Base-by-base conservation (phyloP, 2,329 filamentous ascomycete genomes). In the Pseudocercospora pini-densiflorae region DNA sequence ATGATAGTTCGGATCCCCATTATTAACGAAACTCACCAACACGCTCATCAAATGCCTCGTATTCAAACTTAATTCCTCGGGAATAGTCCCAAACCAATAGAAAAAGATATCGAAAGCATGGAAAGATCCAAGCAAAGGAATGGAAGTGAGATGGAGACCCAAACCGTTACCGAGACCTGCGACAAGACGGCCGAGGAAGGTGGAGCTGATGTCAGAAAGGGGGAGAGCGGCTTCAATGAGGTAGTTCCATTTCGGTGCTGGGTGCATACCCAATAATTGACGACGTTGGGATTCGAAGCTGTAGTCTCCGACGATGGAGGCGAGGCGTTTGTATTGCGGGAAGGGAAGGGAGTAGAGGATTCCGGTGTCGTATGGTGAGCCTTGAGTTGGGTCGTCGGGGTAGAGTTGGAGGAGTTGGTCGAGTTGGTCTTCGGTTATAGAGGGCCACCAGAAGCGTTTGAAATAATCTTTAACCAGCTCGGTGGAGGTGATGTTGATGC, bases 391-490 rank as follows among this genome's bases (percentile, higher is more conserved):
- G n/a, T 62, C 61, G n/a, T 43, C 27, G 0, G 68, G 68, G 62
- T 71, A 71, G 29, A 58, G 36, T 23, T 66, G 61, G 12, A 68
- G 62, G 27, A 71, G 57, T 7, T 53, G 61, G 27, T 66, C 60
- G 23, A 71, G 55, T 49, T 69, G 67, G 5, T 47, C 40, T 40
- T 65, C 61, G 23, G 64, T 71, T 6, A 64, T 62, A 2, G 67
- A 55, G 12, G 65, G 65, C 61, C 61, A 70, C 63, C 64, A 71
- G 63, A 59, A 61, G 16, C 54, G 61, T 24, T 65, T 69, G 60
- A 69, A 68, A 63, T 69, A 71, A n/a, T 67, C 63, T 49, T 67
- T 65, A 45, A 71, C 61, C 7, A 62, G 47, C 7, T 65, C 69
- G 16, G 45, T 62, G 8, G 67, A 68, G 27, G 69, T 67, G 58